Percentiles rank a stretch among this genome's conserved stretches.
Evolutionary conservation across 495 filamentous ascomycete genomes (phyloP).

Genomic region (Trichoderma virens): DNA sequence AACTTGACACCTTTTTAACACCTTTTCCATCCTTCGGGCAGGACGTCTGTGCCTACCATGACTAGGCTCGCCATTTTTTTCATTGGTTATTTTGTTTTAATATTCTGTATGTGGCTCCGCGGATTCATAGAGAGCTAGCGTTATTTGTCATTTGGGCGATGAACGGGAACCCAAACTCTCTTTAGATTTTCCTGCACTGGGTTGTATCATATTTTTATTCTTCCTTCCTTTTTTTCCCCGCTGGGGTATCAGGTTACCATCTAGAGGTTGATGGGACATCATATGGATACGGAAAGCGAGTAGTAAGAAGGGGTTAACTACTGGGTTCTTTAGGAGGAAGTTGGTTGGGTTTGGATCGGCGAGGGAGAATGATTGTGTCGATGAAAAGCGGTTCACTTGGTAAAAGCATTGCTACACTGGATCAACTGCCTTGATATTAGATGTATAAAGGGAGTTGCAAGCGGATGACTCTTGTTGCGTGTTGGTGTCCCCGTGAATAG

Average conservation of each 20-base stretch:
- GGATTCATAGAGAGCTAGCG: neutral
- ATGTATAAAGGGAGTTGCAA: too few relatives aligned
- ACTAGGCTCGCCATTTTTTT: neutral
- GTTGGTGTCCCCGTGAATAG: too few relatives aligned
- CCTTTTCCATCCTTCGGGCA: neutral
- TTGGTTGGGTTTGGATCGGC: too few relatives aligned
- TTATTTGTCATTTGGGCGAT: neutral
- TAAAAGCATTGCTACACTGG: too few relatives aligned
- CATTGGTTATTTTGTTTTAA: neutral
- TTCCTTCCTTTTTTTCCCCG: neutral
- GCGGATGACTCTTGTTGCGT: too few relatives aligned
- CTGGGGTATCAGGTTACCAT: neutral
- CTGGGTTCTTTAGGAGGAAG: too few relatives aligned
- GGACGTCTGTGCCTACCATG: neutral
- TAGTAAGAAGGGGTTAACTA: too few relatives aligned
- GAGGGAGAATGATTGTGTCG: too few relatives aligned
- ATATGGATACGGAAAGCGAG: neutral
- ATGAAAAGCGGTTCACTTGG: too few relatives aligned
- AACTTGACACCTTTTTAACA: neutral
- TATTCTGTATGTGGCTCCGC: neutral
- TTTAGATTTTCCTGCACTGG: neutral
- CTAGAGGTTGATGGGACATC: neutral
- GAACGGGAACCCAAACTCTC: neutral
- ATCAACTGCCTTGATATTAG: too few relatives aligned
- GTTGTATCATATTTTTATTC: neutral